Evolutionary conservation across 1,284 basidiomycete genomes (phyloP).

Genomic region (Sanghuangporus baumii): DNA sequence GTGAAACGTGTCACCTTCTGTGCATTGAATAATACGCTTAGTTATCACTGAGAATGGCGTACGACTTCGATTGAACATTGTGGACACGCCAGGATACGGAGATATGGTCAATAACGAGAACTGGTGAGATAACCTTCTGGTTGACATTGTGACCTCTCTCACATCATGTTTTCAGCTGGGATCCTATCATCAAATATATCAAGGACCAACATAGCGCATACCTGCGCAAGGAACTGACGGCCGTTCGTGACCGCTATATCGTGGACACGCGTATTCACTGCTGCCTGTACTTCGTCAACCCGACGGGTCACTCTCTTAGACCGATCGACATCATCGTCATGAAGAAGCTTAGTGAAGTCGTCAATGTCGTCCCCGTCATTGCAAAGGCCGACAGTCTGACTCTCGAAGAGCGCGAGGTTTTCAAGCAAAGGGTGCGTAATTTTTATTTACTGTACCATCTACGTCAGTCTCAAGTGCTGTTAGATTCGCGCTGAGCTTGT

Average conservation of each 20-base stretch:
- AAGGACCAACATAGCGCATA: conserved; percentile 99
- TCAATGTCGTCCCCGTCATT: conserved; percentile 98
- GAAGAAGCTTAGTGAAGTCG: conserved; percentile 98
- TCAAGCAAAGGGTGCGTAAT: conserved; percentile 78
- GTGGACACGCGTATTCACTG: conserved; percentile 98
- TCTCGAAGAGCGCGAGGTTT: conserved; percentile 85
- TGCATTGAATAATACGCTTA: conserved; percentile 28
- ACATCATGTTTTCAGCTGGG: conserved; percentile 65
- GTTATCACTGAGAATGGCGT: conserved; percentile 97
- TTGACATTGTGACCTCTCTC: not conserved
- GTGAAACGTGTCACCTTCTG: not conserved
- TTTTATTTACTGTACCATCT: not conserved
- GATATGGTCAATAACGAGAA: conserved; percentile 99
- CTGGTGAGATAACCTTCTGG: conserved; percentile 54
- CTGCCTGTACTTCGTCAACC: conserved; percentile 98
- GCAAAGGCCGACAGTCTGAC: conserved; percentile 98
- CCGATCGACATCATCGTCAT: conserved; percentile 97
- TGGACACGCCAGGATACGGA: conserved; percentile 98
- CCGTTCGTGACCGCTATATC: conserved; percentile 97
- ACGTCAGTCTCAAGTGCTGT: not conserved
- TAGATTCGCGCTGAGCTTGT: conserved; percentile 91
- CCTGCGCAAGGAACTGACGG: conserved; percentile 97
- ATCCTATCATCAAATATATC: conserved; percentile 98
- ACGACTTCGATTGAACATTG: conserved; percentile 92
- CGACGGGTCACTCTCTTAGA: conserved; percentile 88